These are phyloP conservation scores for Plantago elongata DNA, from an alignment of 257 asterid genomes.

Conservation along the genomic window DNA sequence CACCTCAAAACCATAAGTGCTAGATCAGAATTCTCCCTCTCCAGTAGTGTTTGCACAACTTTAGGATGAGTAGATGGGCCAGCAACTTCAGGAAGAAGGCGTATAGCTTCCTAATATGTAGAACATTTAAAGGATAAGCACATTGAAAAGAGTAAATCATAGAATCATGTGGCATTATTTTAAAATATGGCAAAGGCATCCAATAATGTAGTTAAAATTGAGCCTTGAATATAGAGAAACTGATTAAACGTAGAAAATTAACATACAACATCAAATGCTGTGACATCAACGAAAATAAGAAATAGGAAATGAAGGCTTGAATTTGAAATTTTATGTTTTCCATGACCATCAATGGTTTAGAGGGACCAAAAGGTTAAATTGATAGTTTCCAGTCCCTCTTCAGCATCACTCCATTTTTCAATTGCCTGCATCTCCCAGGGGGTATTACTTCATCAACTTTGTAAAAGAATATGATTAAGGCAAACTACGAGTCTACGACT, in stretches of 20 bases:
- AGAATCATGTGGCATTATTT: conserved; percentile 3
- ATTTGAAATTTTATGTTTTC: neutral
- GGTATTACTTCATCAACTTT: neutral
- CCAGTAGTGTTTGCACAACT: conserved; percentile 66
- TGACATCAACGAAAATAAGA: conserved; percentile 6
- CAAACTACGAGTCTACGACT: conserved; percentile 7
- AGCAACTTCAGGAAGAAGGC: conserved; percentile 88
- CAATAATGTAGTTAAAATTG: neutral
- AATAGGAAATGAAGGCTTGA: conserved; percentile 3
- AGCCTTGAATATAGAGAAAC: neutral
- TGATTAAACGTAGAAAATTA: neutral
- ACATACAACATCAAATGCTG: neutral
- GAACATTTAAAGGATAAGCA: conserved; percentile 5
- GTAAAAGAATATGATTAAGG: conserved; percentile 9
- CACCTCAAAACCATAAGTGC: conserved; percentile 89
- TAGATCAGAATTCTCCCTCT: conserved; percentile 89
- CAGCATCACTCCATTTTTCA: neutral
- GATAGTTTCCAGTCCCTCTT: conserved; percentile 5
- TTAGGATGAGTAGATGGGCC: conserved; percentile 77
- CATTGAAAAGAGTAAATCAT: conserved; percentile 20
- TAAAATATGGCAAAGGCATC: neutral
- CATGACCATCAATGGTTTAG: neutral
- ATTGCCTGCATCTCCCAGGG: conserved; percentile 3
- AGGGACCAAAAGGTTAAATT: neutral
- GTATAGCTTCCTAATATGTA: conserved; percentile 60